phyloP scores from a whole-genome alignment of 2,329 filamentous ascomycete species.

The Nemania bipapillata region DNA sequence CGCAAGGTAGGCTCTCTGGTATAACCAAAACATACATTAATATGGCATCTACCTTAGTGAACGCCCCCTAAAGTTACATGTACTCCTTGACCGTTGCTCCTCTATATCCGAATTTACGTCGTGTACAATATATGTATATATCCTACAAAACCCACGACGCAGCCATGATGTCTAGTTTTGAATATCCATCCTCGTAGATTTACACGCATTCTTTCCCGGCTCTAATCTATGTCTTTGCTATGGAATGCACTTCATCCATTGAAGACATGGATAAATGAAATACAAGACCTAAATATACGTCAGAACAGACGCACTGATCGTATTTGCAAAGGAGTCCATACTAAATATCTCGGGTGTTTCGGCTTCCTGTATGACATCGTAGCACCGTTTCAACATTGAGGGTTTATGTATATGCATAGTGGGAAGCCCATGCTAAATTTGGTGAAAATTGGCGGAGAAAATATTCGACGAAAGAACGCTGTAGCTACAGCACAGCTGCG shows the following conservation, averaged over 20 bases:
- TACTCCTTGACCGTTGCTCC: background rate
- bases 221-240: background rate
- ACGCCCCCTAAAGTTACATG: constrained; percentile 6
- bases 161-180: background rate
- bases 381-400: no score
- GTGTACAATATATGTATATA: background rate
- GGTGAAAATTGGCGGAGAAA: background rate
- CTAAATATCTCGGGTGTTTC: background rate
- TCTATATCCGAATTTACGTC: background rate
- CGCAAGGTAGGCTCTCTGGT: background rate
- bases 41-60: constrained; percentile 7
- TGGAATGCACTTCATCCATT: background rate
- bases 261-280: background rate
- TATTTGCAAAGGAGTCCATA: background rate
- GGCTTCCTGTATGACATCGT: background rate
- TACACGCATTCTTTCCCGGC: background rate
- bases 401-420: background rate
- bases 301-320: background rate
- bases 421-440: background rate
- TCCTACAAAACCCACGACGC: background rate
- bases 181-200: background rate
- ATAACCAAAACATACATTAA: background rate
- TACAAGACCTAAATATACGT: background rate
- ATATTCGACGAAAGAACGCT: background rate
- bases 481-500: background rate